phyloP scores from a whole-genome alignment of 768 basidiomycete genomes.

The Fistulinella prunicolor region DNA sequence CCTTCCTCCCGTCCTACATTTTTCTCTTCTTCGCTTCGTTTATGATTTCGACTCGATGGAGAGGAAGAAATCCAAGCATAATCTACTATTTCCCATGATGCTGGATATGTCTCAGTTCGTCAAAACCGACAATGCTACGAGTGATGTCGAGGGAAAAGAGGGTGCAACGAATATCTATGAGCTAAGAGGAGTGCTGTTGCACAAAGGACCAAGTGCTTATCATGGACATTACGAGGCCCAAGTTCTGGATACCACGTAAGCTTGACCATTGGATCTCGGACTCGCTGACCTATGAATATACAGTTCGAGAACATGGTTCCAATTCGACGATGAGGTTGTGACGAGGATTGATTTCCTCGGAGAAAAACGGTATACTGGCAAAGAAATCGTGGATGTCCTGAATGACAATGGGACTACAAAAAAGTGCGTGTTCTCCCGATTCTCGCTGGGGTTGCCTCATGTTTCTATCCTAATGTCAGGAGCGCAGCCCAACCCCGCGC shows the following conservation, averaged over 20 bases:
- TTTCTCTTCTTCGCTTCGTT: constrained; percentile 91
- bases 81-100: constrained; percentile 69
- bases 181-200: constrained; percentile 78
- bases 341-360: constrained; percentile 57
- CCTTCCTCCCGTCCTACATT: constrained; percentile 86
- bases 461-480: constrained; percentile 14
- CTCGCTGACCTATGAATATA: constrained; percentile 3
- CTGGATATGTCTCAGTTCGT: constrained; percentile 75
- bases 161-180: constrained; percentile 58
- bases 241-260: constrained; percentile 69
- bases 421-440: constrained; percentile 24
- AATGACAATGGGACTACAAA: constrained; percentile 21
- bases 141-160: constrained; percentile 15
- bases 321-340: constrained; percentile 89
- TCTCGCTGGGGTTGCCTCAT: background rate
- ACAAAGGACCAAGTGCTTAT: constrained; percentile 91
- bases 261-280: constrained; percentile 3
- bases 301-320: constrained; percentile 77
- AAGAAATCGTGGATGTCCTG: constrained; percentile 31
- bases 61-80: constrained; percentile 84
- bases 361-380: constrained; percentile 37
- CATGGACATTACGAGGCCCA: constrained; percentile 89
- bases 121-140: constrained; percentile 22
- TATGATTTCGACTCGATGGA: constrained; percentile 77
- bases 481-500: constrained; percentile 32